These are phyloP conservation scores for Solanum phureja DNA, from an alignment of 257 asterid species.

Conservation along the genomic window DNA sequence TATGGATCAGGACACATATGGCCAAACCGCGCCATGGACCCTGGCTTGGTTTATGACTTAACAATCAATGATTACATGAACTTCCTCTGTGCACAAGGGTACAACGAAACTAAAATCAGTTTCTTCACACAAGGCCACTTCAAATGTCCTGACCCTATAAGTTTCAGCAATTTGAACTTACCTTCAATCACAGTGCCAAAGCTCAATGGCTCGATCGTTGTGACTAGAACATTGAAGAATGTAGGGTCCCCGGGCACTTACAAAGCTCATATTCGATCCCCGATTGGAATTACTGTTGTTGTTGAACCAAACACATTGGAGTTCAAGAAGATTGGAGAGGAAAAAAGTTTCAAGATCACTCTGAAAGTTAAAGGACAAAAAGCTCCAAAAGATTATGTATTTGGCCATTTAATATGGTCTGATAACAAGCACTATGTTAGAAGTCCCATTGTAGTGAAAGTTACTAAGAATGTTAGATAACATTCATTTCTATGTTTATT, in stretches of 20 bases:
- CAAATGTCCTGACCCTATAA: conserved; percentile 28
- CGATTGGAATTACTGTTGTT: conserved; percentile 32
- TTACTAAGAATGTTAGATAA: not conserved
- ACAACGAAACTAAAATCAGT: conserved; percentile 26
- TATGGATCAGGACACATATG: no score
- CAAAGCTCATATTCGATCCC: conserved; percentile 42
- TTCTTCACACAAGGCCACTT: conserved; percentile 22
- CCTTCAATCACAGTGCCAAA: conserved; percentile 77
- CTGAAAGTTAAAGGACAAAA: conserved; percentile 17
- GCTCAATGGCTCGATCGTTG: conserved; percentile 38
- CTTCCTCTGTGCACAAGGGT: no score
- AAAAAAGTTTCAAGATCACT: conserved; percentile 38
- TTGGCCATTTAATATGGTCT: conserved; percentile 75
- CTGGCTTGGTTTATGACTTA: no score
- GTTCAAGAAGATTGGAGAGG: conserved; percentile 45
- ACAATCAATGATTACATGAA: no score
- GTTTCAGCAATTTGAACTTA: conserved; percentile 56
- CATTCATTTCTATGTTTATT: not conserved
- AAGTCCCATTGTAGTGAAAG: conserved; percentile 74
- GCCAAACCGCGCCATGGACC: no score
- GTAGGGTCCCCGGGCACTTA: conserved; percentile 68
- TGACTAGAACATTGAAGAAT: conserved; percentile 61
- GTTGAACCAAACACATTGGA: conserved; percentile 34
- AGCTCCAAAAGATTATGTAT: conserved; percentile 40
- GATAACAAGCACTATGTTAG: conserved; percentile 75